Conservation (phyloP, 2,329 filamentous ascomycete species). For the Stachybotrys chartarum region DNA sequence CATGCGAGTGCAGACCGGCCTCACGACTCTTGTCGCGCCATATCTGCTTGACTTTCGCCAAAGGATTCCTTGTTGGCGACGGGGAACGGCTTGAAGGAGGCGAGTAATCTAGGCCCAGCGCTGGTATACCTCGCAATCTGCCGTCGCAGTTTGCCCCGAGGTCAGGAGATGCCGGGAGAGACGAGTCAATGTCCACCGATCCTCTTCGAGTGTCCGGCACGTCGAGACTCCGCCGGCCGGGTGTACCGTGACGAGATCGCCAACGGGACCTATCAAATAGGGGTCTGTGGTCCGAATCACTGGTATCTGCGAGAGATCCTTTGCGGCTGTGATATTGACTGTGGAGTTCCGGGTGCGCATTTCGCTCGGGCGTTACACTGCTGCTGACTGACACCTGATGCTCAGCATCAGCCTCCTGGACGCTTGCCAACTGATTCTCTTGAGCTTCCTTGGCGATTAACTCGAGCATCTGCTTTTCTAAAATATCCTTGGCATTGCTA, state of each 20-base stretch:
- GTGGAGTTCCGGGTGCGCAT: slow-evolving; percentile 14
- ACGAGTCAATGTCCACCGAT: slow-evolving; percentile 38
- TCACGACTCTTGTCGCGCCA: slow-evolving; percentile 48
- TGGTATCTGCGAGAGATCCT: slow-evolving; percentile 30
- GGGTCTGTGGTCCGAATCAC: slow-evolving; percentile 29
- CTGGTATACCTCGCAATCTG: slow-evolving; percentile 33
- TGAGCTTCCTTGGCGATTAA: slow-evolving; percentile 49
- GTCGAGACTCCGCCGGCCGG: slow-evolving; percentile 39
- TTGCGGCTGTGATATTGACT: slow-evolving; percentile 26
- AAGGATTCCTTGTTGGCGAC: slow-evolving; percentile 56
- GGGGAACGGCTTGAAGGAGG: slow-evolving; percentile 53
- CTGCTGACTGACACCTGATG: slow-evolving; percentile 24
- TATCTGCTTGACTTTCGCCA: slow-evolving; percentile 47
- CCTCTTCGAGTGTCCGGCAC: slow-evolving; percentile 31
- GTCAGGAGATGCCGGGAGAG: slow-evolving; percentile 45
- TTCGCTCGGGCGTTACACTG: slow-evolving; percentile 24
- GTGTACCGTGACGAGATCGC: slow-evolving; percentile 14
- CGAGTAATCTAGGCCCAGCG: slow-evolving; percentile 56
- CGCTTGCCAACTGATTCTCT: slow-evolving; percentile 30
- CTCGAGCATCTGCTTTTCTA: slow-evolving; percentile 56
- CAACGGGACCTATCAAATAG: slow-evolving; percentile 10
- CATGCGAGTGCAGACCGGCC: slow-evolving; percentile 18
- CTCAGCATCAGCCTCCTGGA: slow-evolving; percentile 22
- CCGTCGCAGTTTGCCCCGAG: slow-evolving; percentile 33
- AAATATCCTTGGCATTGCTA: slow-evolving; percentile 40